Base-by-base conservation (phyloP, 495 filamentous ascomycete species). In the Tuber umbilicatum region DNA sequence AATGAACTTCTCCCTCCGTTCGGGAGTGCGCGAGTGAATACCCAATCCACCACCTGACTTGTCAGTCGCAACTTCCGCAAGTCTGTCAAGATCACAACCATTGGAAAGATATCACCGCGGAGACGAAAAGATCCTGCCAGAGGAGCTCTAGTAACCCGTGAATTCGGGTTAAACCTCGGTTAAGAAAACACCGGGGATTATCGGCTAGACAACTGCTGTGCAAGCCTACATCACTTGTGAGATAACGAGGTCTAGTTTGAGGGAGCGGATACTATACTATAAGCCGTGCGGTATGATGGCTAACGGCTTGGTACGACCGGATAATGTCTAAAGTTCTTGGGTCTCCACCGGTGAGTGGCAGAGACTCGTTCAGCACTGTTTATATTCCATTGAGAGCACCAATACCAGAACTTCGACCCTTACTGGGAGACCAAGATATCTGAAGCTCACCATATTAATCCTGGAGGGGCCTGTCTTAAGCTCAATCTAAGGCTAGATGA, bases 21-120 rank as follows among this genome's bases (percentile, higher is more conserved):
- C 85, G 79, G 4, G 84, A 84, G 82, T 88, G 89, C 35, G 87
- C 84, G 1, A 89, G 81, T 0, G 86, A 86, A 77, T 89, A 89
- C 5, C 88, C 87, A 86, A 87, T 89, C 78, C 89, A 88, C 71
- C 88, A 86, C 87, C 87, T 88, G 82, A 88, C 86, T 71, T 88
- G 86, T 23, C 86, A 86, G 5, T 82, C 84, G 23, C 35, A 37
- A 10, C 35, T 23, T 70, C 9, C 70, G 39, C 68, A 7, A 40
- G 64, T 9, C 69, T 72, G 17, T 31, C 7, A 19, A 17, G 23
- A 40, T 37, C 16, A 64, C 27, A 23, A 31, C 70, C 40, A 69
- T 47, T 69, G 70, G 38, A 60, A 67, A 41, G 55, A 68, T 19
- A 70, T 45, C 39, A 86, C 84, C 12, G 84, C 85, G 23, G 84